phyloP scores from a whole-genome alignment of 2,329 filamentous ascomycete species.

The Chaetomium sp. region DNA sequence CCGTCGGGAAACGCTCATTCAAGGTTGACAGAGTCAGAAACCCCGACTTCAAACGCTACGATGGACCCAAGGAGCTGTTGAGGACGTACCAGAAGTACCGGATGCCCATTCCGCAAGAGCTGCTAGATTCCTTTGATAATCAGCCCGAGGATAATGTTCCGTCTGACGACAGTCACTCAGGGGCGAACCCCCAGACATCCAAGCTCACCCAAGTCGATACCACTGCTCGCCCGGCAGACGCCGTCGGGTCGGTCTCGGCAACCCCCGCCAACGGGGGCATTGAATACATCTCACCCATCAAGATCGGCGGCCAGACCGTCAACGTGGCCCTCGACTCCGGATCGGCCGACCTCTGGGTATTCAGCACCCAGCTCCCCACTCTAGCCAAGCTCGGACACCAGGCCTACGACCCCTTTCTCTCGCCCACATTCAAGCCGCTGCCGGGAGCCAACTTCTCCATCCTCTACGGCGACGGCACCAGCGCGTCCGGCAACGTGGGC shows the following conservation, averaged over 20 bases:
- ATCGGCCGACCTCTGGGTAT: slow-evolving; percentile 74
- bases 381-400: slow-evolving; percentile 52
- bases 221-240: slow-evolving; percentile 23
- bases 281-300: slow-evolving; percentile 70
- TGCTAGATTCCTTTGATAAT: slow-evolving; percentile 43
- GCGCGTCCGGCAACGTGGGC: slow-evolving; percentile 64
- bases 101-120: slow-evolving; percentile 51
- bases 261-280: slow-evolving; percentile 66
- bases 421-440: slow-evolving; percentile 40
- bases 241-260: slow-evolving; percentile 62
- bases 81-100: slow-evolving; percentile 71
- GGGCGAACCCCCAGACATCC: slow-evolving; percentile 6
- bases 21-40: slow-evolving; percentile 61
- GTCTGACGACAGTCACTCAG: slow-evolving; percentile 29
- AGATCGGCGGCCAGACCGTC: slow-evolving; percentile 68
- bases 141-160: background rate
- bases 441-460: slow-evolving; percentile 60
- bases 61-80: slow-evolving; percentile 63
- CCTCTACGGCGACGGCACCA: slow-evolving; percentile 69
- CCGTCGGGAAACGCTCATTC: slow-evolving; percentile 59
- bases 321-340: slow-evolving; percentile 77
- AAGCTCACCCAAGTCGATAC: slow-evolving; percentile 24
- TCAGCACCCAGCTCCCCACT: slow-evolving; percentile 61
- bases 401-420: slow-evolving; percentile 44
- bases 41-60: slow-evolving; percentile 53